phyloP scores from a whole-genome alignment of 305 asterid genomes.

The Fraxinus ornus region DNA sequence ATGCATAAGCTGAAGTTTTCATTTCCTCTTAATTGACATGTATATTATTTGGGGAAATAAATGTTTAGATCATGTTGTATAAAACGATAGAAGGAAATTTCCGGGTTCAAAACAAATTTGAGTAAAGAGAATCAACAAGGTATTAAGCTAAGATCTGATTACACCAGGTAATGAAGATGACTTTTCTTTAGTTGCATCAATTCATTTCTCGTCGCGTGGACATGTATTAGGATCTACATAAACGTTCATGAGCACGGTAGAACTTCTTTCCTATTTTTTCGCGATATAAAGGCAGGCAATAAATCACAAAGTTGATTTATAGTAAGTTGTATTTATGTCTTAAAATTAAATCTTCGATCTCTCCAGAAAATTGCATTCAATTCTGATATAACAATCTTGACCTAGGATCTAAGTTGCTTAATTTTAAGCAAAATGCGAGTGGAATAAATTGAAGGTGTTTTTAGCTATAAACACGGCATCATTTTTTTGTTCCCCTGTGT shows the following conservation, averaged over 20 bases:
- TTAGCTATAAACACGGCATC: not conserved
- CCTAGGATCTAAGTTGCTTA: not conserved
- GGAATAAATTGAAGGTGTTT: not conserved
- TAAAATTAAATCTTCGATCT: not conserved
- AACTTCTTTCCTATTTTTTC: not conserved
- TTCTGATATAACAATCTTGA: not conserved
- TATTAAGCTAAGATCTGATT: slow-evolving; percentile 1
- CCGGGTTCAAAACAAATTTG: not conserved
- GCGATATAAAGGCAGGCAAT: not conserved
- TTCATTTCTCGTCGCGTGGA: not conserved
- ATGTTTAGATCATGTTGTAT: not conserved
- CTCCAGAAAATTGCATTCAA: not conserved
- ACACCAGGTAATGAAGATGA: not conserved
- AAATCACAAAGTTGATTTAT: not conserved
- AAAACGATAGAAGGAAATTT: not conserved
- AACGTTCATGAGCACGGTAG: not conserved
- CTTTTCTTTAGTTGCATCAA: not conserved
- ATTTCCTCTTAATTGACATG: not conserved
- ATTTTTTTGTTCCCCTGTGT: not conserved
- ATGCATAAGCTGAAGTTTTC: not conserved
- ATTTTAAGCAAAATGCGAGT: not conserved
- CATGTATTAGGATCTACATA: not conserved
- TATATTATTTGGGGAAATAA: not conserved
- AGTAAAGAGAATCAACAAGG: not conserved
- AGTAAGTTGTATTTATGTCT: not conserved